Evolutionary conservation across 768 basidiomycete species (phyloP).

Genomic region (Tephrocybe sp.): DNA sequence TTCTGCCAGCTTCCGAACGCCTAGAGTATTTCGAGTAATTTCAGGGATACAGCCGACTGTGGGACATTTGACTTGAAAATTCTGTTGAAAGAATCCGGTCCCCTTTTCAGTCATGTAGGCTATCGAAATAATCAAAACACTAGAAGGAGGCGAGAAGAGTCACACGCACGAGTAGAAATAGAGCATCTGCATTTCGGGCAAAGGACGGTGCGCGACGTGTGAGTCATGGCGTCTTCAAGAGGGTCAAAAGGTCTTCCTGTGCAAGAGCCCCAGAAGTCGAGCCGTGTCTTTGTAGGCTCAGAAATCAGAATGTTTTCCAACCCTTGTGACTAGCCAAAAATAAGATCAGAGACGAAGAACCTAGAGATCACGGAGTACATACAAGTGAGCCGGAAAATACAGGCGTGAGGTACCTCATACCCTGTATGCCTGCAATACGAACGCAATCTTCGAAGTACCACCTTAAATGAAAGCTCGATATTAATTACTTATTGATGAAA

Average conservation of each 20-base stretch:
- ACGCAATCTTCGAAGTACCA: not conserved
- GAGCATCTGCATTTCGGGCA: constrained; percentile 7
- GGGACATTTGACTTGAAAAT: constrained; percentile 14
- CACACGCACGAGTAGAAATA: not conserved
- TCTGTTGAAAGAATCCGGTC: constrained; percentile 12
- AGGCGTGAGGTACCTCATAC: not conserved
- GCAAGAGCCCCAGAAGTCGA: not conserved
- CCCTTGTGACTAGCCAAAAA: constrained; percentile 1
- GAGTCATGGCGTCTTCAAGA: constrained; percentile 3
- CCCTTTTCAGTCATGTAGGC: constrained; percentile 13
- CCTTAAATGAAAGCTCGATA: not conserved
- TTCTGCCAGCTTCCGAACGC: constrained; percentile 10
- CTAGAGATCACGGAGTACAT: not conserved
- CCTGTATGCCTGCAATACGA: not conserved
- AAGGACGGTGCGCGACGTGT: not conserved
- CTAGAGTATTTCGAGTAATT: constrained; percentile 1
- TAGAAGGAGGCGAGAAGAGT: no score
- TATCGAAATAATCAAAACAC: not conserved
- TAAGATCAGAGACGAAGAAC: not conserved
- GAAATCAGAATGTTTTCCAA: not conserved
- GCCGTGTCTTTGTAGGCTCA: not conserved
- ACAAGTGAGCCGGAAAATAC: not conserved
- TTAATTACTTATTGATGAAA: not conserved
- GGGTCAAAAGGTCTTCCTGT: constrained; percentile 8
- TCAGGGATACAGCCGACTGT: not conserved